Evolutionary conservation across 192 early-diverging fungal genomes (phyloP).

Genomic region (Nowakowskiella sp.): DNA sequence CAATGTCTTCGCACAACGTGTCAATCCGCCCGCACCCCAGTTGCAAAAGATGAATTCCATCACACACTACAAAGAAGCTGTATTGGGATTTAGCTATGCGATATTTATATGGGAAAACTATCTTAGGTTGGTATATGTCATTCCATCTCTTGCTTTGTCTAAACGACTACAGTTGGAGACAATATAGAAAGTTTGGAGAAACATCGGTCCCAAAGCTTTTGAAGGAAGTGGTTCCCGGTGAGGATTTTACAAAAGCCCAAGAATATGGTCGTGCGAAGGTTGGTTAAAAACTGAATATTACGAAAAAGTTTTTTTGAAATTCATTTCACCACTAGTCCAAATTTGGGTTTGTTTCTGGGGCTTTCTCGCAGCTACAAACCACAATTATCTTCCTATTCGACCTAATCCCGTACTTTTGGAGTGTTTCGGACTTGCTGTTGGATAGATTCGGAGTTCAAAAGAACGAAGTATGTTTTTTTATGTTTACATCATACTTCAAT

Average conservation of each 20-base stretch:
- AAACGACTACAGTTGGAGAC: neutral
- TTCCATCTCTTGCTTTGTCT: neutral
- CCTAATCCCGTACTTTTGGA: conserved; percentile 69
- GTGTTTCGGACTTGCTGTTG: conserved; percentile 42
- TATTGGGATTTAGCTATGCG: conserved; percentile 60
- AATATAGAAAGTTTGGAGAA: conserved; percentile 1
- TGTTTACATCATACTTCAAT: no score
- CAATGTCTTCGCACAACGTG: no score
- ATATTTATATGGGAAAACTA: conserved; percentile 78
- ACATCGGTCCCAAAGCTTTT: conserved; percentile 56
- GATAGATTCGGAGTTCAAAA: conserved; percentile 41
- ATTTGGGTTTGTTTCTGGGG: conserved; percentile 61
- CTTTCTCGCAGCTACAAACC: conserved; percentile 59
- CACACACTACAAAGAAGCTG: conserved; percentile 78
- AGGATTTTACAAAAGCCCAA: conserved; percentile 76
- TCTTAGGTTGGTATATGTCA: conserved; percentile 43
- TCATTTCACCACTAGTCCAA: conserved; percentile 26
- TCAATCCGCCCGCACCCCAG: no score
- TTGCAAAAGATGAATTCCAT: no score
- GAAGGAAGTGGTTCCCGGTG: conserved; percentile 56
- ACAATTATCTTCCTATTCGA: conserved; percentile 60
- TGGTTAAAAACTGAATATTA: neutral
- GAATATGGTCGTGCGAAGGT: conserved; percentile 78
- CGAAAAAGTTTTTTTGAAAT: neutral
- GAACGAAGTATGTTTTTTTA: conserved; percentile 54